Evolutionary conservation across 2,329 filamentous ascomycete genomes (phyloP), one percentile per base, ranked within the genome.

Genomic region (Metarhizium rileyi): DNA sequence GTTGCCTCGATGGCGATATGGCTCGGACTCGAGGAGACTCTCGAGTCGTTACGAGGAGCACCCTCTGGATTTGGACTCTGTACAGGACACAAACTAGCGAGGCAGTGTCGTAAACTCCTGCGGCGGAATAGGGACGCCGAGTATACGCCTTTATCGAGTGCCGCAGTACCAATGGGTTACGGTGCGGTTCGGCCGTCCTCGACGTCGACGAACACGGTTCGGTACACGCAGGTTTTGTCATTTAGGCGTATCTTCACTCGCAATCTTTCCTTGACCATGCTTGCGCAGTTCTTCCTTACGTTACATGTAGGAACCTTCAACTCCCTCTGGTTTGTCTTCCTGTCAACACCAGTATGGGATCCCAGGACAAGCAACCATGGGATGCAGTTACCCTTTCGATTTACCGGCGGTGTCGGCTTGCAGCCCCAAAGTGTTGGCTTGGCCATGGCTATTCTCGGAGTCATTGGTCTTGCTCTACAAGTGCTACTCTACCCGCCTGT

Each of bases 301-400:
- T 78, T 88, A 55, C 86, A 90, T 65, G 74, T 87, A 58, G 84
- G 83, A 52, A 83, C 85, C 26, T 90, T 89, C 70, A 86, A 87
- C 61, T 78, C 84, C 2, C 76, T 90, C 42, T 87, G 83, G 71
- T 86, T 87, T 53, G 75, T 88, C 47, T 90, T 90, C 65, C 73
- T 90, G 42, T 87, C 86, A 1, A 86, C 84, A 0, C 83, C 84
- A 0, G 81, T 83, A 4, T 80, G 72, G 53, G 66, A 73, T 57
- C 70, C 73, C 0, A 38, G 56, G 12, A 55, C 63, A 1, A 65
- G 66, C 0, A 55, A 61, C 1, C 60, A 63, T 25, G 57, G 63
- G 18, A 53, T 53, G 1, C 56, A 64, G 53, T 65, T 77, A 50
- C 74, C 81, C 0, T 79, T 85, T 59, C 66, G 75, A 53, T 90